Percentiles rank a stretch among this genome's conserved stretches.
phyloP scores from a whole-genome alignment of 75 land plant genomes.

The Selaginella moellendorffii region DNA sequence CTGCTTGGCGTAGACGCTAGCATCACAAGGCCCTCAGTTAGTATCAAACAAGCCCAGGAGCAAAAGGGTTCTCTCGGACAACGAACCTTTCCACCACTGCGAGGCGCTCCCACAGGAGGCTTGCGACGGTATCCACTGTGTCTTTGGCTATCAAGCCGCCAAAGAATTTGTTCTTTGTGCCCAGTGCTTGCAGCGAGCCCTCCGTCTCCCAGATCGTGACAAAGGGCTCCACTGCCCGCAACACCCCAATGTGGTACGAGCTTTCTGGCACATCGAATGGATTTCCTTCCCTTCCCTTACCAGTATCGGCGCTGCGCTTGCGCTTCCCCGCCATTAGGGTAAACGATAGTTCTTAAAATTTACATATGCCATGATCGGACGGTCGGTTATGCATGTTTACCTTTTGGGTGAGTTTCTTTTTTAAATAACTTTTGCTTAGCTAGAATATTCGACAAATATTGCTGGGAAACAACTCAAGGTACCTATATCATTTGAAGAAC shows the following conservation, averaged over 20 bases:
- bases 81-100: slow-evolving; percentile 1
- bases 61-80: background rate
- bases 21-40: slow-evolving; percentile 1
- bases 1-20: slow-evolving; percentile 1
- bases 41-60: too few species aligned
- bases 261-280: background rate
- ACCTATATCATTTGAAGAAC: too few species aligned
- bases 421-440: too few species aligned
- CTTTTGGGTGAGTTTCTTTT: too few species aligned
- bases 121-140: background rate
- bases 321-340: background rate
- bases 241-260: background rate
- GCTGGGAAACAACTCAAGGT: too few species aligned
- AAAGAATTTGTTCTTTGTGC: background rate
- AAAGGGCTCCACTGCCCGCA: slow-evolving; percentile 1
- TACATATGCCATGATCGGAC: too few species aligned
- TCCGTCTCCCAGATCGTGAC: slow-evolving; percentile 2
- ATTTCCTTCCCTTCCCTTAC: background rate
- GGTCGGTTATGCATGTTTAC: too few species aligned
- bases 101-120: background rate
- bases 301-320: background rate
- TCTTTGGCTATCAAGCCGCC: background rate
- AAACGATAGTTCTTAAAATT: too few species aligned
- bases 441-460: too few species aligned
- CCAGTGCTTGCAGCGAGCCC: background rate